phyloP scores from a whole-genome alignment of 306 rosid genomes.

The Echinosophora koreensis region DNA sequence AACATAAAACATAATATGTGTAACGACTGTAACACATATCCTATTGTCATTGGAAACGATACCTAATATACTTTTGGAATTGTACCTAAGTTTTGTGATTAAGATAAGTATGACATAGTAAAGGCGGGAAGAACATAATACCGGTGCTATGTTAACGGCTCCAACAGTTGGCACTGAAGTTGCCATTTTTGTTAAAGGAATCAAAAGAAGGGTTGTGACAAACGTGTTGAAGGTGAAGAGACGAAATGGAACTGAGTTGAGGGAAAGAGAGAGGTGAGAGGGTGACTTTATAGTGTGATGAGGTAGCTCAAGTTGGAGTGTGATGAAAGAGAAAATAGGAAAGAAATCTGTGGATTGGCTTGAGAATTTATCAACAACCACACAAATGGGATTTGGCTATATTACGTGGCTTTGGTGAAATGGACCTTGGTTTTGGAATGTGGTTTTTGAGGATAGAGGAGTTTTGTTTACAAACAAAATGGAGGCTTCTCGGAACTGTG shows the following conservation, averaged over 20 bases:
- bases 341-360: slow-evolving; percentile 43
- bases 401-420: slow-evolving; percentile 51
- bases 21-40: too few relatives aligned
- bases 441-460: slow-evolving; percentile 1
- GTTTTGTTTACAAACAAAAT: slow-evolving; percentile 42
- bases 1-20: too few relatives aligned
- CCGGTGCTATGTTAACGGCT: slow-evolving; percentile 66
- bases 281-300: slow-evolving; percentile 47
- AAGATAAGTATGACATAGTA: neutral
- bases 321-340: neutral
- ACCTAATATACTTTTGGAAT: too few relatives aligned
- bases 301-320: neutral
- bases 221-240: slow-evolving; percentile 8
- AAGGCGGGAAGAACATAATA: slow-evolving; percentile 45
- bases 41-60: too few relatives aligned
- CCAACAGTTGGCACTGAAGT: slow-evolving; percentile 64
- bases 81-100: too few relatives aligned
- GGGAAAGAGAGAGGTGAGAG: slow-evolving; percentile 39
- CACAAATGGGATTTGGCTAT: slow-evolving; percentile 40
- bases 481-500: slow-evolving; percentile 50
- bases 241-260: slow-evolving; percentile 40
- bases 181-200: slow-evolving; percentile 59
- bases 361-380: slow-evolving; percentile 51
- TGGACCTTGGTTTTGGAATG: slow-evolving; percentile 48
- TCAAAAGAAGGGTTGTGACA: neutral